Base-by-base conservation (phyloP, 805 yeast species). In the Starmerella roubikii region DNA sequence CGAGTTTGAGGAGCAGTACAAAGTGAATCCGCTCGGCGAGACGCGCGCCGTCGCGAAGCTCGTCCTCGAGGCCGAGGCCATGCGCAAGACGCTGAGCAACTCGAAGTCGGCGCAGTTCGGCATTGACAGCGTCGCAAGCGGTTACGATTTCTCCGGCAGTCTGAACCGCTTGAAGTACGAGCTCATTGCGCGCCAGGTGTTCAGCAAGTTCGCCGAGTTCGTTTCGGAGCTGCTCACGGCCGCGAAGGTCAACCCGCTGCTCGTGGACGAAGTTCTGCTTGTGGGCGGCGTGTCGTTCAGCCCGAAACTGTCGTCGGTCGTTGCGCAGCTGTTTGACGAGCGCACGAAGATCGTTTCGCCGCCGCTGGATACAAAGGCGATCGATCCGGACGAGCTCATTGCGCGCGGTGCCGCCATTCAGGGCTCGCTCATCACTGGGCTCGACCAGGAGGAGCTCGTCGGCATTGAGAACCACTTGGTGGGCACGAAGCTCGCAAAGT, bases 381-480 rank as follows among this genome's bases (percentile, higher is more conserved):
- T 76, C 45, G 74, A 82, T 64, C 96, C 98, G 44, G 77, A 82
- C 56, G 97, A 91, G 67, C 69, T 85, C 55, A 68, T 79, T 48
- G 77, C 93, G 48, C 78, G 93, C 56, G 98, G 98, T 64, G 93
- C 95, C 42, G 95, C 97, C 47, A 71, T 88, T 58, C 97, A 91
- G 70, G 98, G 95, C 37, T 75, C 93, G 28, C 56, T 74, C 45
- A 68, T 88, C 54, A 66, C 79, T 47, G 88, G 79, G 54, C 67
- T 74, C 42, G 93, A 83, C 54, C 91, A 78, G 55, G 84, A 72
- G 38, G 93, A 81, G 46, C 91, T 84, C 62, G 67, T 78, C 53
- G 93, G 84, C 64, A 36, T 47, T 30, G 48, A 44, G 28, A 22
- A 30, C 27, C 43, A 40, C 31, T 68, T 84, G 51, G 80, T 80